Evolutionary conservation across 192 early-diverging fungal species (phyloP), one percentile per base, ranked within the genome.

Genomic region (Piromyces sp.): DNA sequence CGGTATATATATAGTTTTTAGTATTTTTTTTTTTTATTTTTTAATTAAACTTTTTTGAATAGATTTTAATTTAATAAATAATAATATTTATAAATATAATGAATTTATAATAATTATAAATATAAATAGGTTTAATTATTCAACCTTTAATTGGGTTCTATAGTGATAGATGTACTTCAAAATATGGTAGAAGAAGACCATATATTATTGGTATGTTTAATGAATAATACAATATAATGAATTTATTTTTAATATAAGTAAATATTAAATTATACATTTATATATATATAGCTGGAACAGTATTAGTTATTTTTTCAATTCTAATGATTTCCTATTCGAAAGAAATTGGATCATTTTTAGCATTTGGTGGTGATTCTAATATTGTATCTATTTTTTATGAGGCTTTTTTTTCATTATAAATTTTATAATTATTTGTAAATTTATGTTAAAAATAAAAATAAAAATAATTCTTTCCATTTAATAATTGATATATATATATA

Each of bases 71-170:
- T 13, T 13, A 5, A 51, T 22, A 1, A 22, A 5, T 22, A 51
- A 5, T 51, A 51, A 51, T 51, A 22, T 22, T 22, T 22, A 51
- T 51, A 51, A 5, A 13, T 22, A 51, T 51, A 22, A 22, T 51
- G 26, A 13, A 51, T 13, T 22, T 40, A 14, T 40, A 15, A 40
- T n/a, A n/a, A n/a, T n/a, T n/a, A n/a, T n/a, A n/a, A n/a, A n/a
- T n/a, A n/a, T n/a, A n/a, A n/a, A 17, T n/a, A 80, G 92, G 93
- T 0, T 84, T 94, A 19, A 81, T 91, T 38, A 86, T 93, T 22
- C 93, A 94, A 83, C 92, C 93, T 30, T 85, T 96, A 51, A 92
- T 96, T 16, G 96, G 96, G 15, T 93, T 91, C 7, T 89, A 95
- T 78, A 94, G 93, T 86, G 96, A 98, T 86, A 85, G 86, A 51